Evolutionary conservation across 2,329 filamentous ascomycete genomes (phyloP).

Genomic region (Coniochaeta sp.): DNA sequence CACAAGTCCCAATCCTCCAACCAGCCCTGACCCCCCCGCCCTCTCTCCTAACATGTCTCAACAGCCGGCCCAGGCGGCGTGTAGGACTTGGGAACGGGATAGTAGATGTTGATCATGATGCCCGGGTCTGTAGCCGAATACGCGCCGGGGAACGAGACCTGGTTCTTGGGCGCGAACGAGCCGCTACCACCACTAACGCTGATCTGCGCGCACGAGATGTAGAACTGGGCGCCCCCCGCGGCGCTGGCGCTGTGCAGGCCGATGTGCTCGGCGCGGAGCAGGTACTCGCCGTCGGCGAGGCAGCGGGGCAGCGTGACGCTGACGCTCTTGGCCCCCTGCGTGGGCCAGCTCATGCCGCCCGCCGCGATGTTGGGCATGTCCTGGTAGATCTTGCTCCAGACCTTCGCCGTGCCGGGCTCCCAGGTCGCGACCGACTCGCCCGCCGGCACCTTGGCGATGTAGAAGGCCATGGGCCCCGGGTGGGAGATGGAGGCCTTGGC

Average conservation of each 20-base stretch:
- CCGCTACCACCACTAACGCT: conserved; percentile 33
- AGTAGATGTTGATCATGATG: conserved; percentile 35
- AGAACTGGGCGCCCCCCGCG: conserved; percentile 36
- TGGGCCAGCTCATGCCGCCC: conserved; percentile 30
- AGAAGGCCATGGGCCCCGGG: conserved; percentile 30
- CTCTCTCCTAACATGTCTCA: conserved; percentile 13
- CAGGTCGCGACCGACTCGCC: conserved; percentile 28
- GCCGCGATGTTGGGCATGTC: conserved; percentile 28
- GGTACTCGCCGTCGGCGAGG: conserved; percentile 40
- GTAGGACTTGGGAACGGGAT: conserved; percentile 29
- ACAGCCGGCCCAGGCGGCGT: conserved; percentile 18
- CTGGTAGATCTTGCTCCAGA: conserved; percentile 38
- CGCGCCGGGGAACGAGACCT: conserved; percentile 33
- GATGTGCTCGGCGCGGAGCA: conserved; percentile 41
- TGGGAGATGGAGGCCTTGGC: conserved; percentile 33
- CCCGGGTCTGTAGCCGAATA: conserved; percentile 33
- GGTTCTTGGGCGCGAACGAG: conserved; percentile 24
- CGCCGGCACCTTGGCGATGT: conserved; percentile 30
- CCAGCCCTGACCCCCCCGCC: neutral
- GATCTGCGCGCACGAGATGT: conserved; percentile 33
- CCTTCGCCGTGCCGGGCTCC: conserved; percentile 25
- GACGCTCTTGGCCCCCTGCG: conserved; percentile 24
- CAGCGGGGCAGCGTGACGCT: conserved; percentile 33
- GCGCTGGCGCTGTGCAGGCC: conserved; percentile 34
- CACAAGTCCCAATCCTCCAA: neutral